Conservation (phyloP, 2,329 filamentous ascomycete genomes). For the Grosmannia penicillata region DNA sequence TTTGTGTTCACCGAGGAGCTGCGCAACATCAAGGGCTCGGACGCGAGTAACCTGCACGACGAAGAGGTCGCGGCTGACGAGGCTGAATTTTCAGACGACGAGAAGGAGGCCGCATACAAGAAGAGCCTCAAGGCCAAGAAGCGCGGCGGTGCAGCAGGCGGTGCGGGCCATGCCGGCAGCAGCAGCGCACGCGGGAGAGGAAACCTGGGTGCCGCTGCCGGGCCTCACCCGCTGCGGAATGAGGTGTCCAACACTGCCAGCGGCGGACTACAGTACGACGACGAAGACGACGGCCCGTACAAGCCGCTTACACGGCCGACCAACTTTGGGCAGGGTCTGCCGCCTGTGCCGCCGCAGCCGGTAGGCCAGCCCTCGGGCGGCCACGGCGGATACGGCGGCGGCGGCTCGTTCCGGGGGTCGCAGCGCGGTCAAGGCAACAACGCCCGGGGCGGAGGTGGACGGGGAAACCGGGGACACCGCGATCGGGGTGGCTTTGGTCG, state of each 20-base stretch:
- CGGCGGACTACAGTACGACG: slow-evolving; percentile 48
- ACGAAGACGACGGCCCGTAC: slow-evolving; percentile 55
- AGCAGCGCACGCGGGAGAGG: slow-evolving; percentile 13
- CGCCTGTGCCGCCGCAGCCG: slow-evolving; percentile 24
- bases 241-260: slow-evolving; percentile 19
- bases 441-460: slow-evolving; percentile 23
- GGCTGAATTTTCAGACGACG: slow-evolving; percentile 91
- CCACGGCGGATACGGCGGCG: slow-evolving; percentile 10
- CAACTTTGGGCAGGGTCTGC: slow-evolving; percentile 38
- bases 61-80: slow-evolving; percentile 80
- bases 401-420: slow-evolving; percentile 1
- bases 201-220: not conserved
- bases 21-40: slow-evolving; percentile 68
- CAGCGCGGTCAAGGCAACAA: not conserved
- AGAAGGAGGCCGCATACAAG: slow-evolving; percentile 78
- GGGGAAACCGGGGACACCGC: slow-evolving; percentile 29
- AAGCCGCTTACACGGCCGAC: slow-evolving; percentile 54
- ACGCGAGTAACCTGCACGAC: slow-evolving; percentile 89
- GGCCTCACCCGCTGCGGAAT: slow-evolving; percentile 22
- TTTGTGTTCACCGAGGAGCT: slow-evolving; percentile 81
- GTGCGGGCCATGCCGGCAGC: slow-evolving; percentile 16
- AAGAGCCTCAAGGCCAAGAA: slow-evolving; percentile 52
- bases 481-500: slow-evolving; percentile 23
- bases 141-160: slow-evolving; percentile 29
- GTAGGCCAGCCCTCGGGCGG: slow-evolving; percentile 5